Evolutionary conservation across 192 early-diverging fungal species (phyloP), one percentile per base, ranked within the genome.

Genomic region (Podila epigama): DNA sequence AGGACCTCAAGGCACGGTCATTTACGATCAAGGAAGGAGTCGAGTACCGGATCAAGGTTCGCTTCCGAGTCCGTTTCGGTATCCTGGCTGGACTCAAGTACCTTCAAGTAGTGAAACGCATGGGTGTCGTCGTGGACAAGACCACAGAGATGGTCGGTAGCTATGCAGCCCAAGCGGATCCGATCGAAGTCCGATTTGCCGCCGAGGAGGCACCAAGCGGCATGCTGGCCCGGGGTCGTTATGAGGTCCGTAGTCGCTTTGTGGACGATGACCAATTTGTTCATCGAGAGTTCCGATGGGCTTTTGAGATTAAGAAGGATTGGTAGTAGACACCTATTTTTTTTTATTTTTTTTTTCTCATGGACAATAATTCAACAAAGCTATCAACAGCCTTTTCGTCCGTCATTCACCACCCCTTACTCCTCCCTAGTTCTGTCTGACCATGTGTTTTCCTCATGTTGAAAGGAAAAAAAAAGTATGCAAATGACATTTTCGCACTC

Each of bases 101-200:
- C 82, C 73, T 98, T 63, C 96, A 98, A 68, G 87, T 89, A 34
- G 90, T 97, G 58, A 97, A 95, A 85, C 87, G 94, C 81, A 78
- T 81, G 69, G 92, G 92, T 15, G 16, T 60, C 51, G 27, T 79
- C 81, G 92, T 96, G 27, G 96, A 97, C 68, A 92, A 89, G 83
- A 91, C 86, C 63, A 93, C 96, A 70, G 93, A 95, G 69, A 97
- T 98, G 95, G 85, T 96, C 67, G 96, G 96, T 33, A 92, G 91
- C 60, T 98, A 94, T 66, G 95, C 95, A 25, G 95, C 96, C 34
- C 81, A 84, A 55, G 51, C 70, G 18, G 86, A 90, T 40, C 79
- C 88, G 40, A 93, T 96, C 77, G 91, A 91, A 59, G 92, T 33
- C 15, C 35, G 86, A 81, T 97, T 98, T 82, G 81, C 86, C 29